Evolutionary conservation across 176 grass and related monocot genomes (phyloP).

Genomic region (Zoysia japonica): DNA sequence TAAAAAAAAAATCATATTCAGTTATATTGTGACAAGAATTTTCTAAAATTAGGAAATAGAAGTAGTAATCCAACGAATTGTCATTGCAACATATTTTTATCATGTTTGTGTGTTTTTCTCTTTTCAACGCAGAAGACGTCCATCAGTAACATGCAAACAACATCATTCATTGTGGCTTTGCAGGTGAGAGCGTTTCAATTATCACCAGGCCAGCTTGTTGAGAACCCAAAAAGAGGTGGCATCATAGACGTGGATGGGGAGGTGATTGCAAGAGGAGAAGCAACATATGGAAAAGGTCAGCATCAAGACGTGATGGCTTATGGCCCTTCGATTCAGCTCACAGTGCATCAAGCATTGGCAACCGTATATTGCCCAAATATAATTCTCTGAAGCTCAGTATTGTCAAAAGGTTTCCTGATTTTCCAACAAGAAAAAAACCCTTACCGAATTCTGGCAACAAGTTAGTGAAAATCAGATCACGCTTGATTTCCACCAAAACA

Average conservation of each 20-base stretch:
- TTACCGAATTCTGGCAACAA: background rate
- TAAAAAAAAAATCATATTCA: background rate
- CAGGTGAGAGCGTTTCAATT: conserved; percentile 65
- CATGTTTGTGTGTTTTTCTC: background rate
- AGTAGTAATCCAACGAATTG: background rate
- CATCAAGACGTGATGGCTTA: conserved; percentile 63
- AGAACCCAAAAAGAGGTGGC: conserved; percentile 46
- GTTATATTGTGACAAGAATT: background rate
- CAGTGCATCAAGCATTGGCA: conserved; percentile 62
- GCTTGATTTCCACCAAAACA: no score
- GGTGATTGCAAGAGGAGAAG: conserved; percentile 71
- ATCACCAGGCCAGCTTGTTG: conserved; percentile 51
- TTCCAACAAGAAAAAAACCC: background rate
- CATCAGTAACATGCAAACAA: background rate
- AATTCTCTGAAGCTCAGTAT: background rate
- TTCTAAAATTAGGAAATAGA: background rate
- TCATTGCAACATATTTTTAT: background rate
- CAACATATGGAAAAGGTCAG: background rate
- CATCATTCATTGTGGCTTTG: background rate
- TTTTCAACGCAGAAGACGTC: background rate
- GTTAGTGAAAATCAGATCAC: background rate
- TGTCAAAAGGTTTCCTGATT: background rate
- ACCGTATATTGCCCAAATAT: conserved; percentile 46
- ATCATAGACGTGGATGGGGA: conserved; percentile 87
- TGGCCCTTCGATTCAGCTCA: conserved; percentile 60